Evolutionary conservation across 2,329 filamentous ascomycete species (phyloP), one percentile per base, ranked within the genome.

Genomic region (Plectosphaerella sp.): DNA sequence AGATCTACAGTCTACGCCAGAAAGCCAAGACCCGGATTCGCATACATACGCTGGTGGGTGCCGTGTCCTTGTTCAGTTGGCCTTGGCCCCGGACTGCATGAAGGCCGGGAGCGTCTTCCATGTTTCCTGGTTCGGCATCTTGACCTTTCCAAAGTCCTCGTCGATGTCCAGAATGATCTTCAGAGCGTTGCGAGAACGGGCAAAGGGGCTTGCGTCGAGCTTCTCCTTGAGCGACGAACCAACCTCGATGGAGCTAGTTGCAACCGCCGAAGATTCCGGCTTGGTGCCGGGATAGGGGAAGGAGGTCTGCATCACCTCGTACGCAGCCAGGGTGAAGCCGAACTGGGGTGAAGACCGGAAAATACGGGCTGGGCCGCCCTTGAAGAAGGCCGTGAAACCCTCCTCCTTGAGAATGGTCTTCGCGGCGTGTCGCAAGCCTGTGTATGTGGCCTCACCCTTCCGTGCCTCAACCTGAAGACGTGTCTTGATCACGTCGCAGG

Each of bases 401-500:
- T 99, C 94, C 69, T 97, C 89, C 69, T 86, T 84, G 75, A 80
- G 87, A 62, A 99, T 89, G 14, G 90, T 96, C 62, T 73, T 73
- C 37, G 94, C 94, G 50, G 87, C 89, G 72, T 99, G 91, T 52
- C 91, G 84, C 47, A 99, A 80, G 46, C 89, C 89, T 42, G 83
- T 94, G 78, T 99, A 99, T 47, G 80, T 79, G 4, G 86, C 87
- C 64, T 99, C 93, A 57, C 94, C 94, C 78, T 97, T 97, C 59
- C 94, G 88, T 20, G 93, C 92, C 72, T 99, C 94, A 54, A 99
- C 94, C 71, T 99, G 94, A 54, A 99, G 80, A 68, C 94, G 88
- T 3, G 94, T 99, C 81, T 99, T 99, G 86, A 99, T 97, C 56
- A 99, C 94, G 66, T 99, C 94, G 76, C 89, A 97, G 0, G 94